phyloP scores from a whole-genome alignment of 2,329 filamentous ascomycete genomes.

The Trichoderma atroviride region DNA sequence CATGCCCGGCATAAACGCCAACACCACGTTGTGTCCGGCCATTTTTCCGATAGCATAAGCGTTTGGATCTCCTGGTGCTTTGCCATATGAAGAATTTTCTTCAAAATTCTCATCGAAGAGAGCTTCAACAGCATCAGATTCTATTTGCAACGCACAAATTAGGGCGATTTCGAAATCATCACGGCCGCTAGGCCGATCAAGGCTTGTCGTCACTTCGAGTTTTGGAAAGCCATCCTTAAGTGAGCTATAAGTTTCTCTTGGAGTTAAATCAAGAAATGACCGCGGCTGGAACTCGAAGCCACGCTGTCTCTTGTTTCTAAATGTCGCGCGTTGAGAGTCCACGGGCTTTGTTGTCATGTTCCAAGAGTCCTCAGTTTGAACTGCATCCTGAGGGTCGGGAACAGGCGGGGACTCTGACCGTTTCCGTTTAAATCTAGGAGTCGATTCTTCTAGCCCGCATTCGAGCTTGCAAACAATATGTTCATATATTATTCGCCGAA shows the following conservation, averaged over 20 bases:
- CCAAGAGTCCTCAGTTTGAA: too few species aligned
- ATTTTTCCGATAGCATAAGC: slow-evolving; percentile 34
- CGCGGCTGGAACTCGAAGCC: too few species aligned
- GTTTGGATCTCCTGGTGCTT: slow-evolving; percentile 36
- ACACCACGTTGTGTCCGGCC: slow-evolving; percentile 32
- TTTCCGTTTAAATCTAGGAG: too few species aligned
- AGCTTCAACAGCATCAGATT: slow-evolving; percentile 30
- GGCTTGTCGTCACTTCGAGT: too few species aligned
- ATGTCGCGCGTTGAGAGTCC: too few species aligned
- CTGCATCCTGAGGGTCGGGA: too few species aligned
- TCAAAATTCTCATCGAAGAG: slow-evolving; percentile 31
- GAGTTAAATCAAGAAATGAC: too few species aligned
- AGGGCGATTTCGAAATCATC: slow-evolving; percentile 31
- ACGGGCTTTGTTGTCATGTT: too few species aligned
- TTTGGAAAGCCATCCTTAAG: neutral
- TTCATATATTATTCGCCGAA: slow-evolving; percentile 15
- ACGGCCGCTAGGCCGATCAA: neutral
- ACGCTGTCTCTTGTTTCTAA: too few species aligned
- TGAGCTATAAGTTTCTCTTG: too few species aligned
- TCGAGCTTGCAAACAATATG: slow-evolving; percentile 23
- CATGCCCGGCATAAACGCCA: slow-evolving; percentile 32
- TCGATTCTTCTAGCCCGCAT: neutral
- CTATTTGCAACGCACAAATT: slow-evolving; percentile 31
- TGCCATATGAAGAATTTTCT: slow-evolving; percentile 30
- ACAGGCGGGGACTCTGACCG: too few species aligned